Conservation (phyloP, 192 early-diverging fungal species). For the Rhizoclosmatium globosum region DNA sequence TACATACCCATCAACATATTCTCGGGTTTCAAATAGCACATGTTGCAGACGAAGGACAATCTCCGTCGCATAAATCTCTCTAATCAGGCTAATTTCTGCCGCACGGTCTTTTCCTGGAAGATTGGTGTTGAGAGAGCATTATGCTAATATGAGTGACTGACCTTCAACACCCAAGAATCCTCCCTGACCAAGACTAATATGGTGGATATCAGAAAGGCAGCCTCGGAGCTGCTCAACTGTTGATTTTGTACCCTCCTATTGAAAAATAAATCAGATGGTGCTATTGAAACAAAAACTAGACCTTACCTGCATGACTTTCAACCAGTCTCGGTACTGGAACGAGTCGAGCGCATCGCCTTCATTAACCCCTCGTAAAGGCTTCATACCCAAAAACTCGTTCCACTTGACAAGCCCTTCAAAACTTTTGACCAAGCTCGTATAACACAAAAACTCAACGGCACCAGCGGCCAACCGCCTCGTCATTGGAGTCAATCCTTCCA, state of each 20-base stretch:
- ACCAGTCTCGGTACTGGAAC: conserved; percentile 24
- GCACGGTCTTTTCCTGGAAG: conserved; percentile 5
- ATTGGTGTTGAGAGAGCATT: neutral
- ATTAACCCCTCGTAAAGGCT: conserved; percentile 4
- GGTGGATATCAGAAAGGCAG: conserved; percentile 5
- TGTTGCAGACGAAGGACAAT: conserved; percentile 73
- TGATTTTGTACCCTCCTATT: conserved; percentile 21
- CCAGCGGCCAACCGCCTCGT: neutral
- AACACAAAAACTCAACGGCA: conserved; percentile 6
- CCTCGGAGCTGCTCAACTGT: neutral
- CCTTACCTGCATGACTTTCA: conserved; percentile 13
- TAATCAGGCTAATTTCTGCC: conserved; percentile 33
- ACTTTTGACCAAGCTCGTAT: conserved; percentile 8
- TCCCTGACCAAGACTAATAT: neutral
- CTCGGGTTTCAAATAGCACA: conserved; percentile 71
- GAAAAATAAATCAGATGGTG: neutral
- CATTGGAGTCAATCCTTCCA: neutral
- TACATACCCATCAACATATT: conserved; percentile 59
- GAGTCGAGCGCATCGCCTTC: conserved; percentile 1
- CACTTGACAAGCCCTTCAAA: conserved; percentile 30
- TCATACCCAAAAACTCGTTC: conserved; percentile 16
- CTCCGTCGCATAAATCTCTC: conserved; percentile 65
- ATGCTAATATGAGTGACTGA: neutral
- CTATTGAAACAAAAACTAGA: neutral
- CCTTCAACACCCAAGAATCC: conserved; percentile 24